A percentile compares a stretch with the other conserved stretches of the same genome.
These are phyloP conservation scores for Neurospora sp. DNA, from an alignment of 495 filamentous ascomycete genomes.

Conservation along the genomic window DNA sequence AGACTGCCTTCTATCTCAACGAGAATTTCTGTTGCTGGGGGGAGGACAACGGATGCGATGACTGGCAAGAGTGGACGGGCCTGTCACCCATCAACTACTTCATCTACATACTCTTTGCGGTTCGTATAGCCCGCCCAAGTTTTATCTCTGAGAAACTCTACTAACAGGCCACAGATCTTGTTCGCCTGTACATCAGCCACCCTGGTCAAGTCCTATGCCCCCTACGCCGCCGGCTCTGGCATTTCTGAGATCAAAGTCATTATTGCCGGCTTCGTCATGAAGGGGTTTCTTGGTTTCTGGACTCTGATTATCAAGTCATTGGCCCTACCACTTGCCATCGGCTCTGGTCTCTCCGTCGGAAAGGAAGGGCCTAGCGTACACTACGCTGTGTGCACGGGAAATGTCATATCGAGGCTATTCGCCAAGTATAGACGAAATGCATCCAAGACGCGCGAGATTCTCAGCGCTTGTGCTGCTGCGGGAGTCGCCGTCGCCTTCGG, in stretches of 20 bases:
- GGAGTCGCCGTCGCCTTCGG: conserved; percentile 96
- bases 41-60: conserved; percentile 74
- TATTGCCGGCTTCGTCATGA: conserved; percentile 99
- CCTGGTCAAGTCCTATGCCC: conserved; percentile 87
- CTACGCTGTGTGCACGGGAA: conserved; percentile 95
- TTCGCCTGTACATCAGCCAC: conserved; percentile 77
- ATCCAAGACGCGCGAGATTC: conserved; percentile 87
- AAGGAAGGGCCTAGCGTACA: conserved; percentile 98
- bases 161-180: conserved; percentile 43
- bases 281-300: conserved; percentile 89
- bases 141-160: not conserved
- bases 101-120: conserved; percentile 81
- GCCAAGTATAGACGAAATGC: conserved; percentile 89
- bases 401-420: conserved; percentile 90
- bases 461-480: conserved; percentile 88
- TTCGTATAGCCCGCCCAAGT: conserved; percentile 28
- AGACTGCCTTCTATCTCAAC: conserved; percentile 92
- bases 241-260: conserved; percentile 99
- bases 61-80: conserved; percentile 86
- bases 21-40: conserved; percentile 99
- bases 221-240: conserved; percentile 92
- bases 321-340: conserved; percentile 83
- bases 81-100: conserved; percentile 74
- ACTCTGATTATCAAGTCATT: conserved; percentile 93
- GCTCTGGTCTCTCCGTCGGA: conserved; percentile 87